These are phyloP conservation scores for Medicago ruthenica DNA, from an alignment of 306 rosid genomes.

Conservation along the genomic window DNA sequence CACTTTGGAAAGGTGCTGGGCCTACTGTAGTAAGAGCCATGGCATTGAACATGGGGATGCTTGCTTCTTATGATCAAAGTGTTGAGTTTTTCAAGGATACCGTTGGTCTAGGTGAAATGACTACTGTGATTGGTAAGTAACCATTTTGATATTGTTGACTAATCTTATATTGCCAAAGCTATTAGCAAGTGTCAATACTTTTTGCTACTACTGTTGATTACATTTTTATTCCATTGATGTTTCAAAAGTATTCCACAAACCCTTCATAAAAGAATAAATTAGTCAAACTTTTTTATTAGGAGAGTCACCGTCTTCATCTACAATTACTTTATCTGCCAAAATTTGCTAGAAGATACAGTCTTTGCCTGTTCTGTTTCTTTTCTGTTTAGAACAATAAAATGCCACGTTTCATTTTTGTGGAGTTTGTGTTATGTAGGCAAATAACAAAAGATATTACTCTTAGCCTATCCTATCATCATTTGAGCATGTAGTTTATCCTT, in stretches of 20 bases:
- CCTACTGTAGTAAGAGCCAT: conserved; percentile 98
- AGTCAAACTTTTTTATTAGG: neutral
- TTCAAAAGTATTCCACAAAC: neutral
- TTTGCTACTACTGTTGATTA: conserved; percentile 1
- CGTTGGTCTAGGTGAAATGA: conserved; percentile 81
- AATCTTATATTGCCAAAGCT: neutral
- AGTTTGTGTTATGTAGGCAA: conserved; percentile 12
- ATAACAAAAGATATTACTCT: neutral
- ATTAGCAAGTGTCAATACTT: neutral
- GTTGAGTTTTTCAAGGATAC: conserved; percentile 91
- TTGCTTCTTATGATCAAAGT: conserved; percentile 96
- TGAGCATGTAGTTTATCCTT: neutral
- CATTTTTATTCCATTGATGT: conserved; percentile 5
- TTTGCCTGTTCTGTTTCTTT: neutral
- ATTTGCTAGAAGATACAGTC: neutral
- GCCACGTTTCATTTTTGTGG: neutral
- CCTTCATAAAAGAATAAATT: neutral
- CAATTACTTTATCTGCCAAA: conserved; percentile 4
- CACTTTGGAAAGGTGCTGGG: conserved; percentile 99
- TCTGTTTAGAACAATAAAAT: neutral
- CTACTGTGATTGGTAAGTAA: conserved; percentile 74
- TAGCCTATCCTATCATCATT: neutral
- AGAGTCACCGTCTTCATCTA: neutral
- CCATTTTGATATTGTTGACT: neutral
- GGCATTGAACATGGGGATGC: conserved; percentile 99